Evolutionary conservation across 495 filamentous ascomycete genomes (phyloP), one percentile per base, ranked within the genome.

Genomic region (Tuber magnatum): DNA sequence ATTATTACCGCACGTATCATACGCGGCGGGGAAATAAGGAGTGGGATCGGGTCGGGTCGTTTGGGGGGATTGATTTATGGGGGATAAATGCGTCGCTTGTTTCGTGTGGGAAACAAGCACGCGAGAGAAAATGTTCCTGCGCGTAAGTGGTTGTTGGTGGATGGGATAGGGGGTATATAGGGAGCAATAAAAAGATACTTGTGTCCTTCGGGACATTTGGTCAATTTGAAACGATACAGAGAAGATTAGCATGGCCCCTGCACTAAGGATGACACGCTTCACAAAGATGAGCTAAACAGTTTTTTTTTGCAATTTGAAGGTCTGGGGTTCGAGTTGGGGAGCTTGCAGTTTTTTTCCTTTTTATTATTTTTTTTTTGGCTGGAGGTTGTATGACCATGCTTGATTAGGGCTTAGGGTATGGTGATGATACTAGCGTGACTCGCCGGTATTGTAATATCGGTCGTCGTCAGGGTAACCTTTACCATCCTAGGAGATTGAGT

Each of bases 181-280:
- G 28, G 28, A 65, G 56, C 56, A 65, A 65, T 65, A 18, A 5
- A 10, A 18, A 14, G 32, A 2, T 3, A 18, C 56, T 65, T 20
- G 71, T n/a, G 77, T 80, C 89, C 88, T 89, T 90, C 87, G 88
- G 90, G 89, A 82, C 90, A 92, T 90, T 90, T 91, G 90, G 90
- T 91, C 89, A 91, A 91, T 90, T 90, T 87, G 87, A 85, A 90
- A 89, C 88, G 88, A 91, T 90, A 90, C 88, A 92, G 90, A 94
- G 91, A 94, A 93, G 91, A 94, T 94, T 97, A 97, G 94, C 94
- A 97, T 97, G 93, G 94, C 94, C 94, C 94, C 94, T 97, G 94
- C 93, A 97, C 93, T 96, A 97, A 97, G 93, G 93, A 97, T 96
- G 93, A 97, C 92, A 97, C 93, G 92, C 93, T 93, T 89, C 92